Base-by-base conservation (phyloP, 2,329 filamentous ascomycete species). In the Colletotrichum australisinense region DNA sequence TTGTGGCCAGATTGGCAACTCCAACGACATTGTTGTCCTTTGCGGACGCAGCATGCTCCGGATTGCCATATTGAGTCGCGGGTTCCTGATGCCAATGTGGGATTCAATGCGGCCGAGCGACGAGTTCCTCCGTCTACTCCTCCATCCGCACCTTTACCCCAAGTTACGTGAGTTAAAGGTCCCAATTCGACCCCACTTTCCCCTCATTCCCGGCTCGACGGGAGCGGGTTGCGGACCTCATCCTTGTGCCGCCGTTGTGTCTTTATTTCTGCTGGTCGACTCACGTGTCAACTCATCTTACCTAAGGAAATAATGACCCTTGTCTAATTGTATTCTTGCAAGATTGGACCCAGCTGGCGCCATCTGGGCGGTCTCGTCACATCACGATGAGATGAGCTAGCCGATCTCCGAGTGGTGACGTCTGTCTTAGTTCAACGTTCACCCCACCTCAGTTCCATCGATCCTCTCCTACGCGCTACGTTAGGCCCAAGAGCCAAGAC, bases 1-100 rank as follows among this genome's bases (percentile, higher is more conserved):
- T 76, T 42, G 26, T 65, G 57, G n/a, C 64, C 55, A 49, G 72
- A 69, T 14, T 49, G 53, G 11, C 19, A 74, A n/a, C 3, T 9
- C 49, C 35, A 77, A 66, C 22, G 74, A 78, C 73, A 65, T 78
- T 74, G 78, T 73, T 81, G 79, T 81, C 79, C 79, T 80, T 75
- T 78, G 78, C 79, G 79, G 79, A 80, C 69, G 58, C 63, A 69
- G 62, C 72, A 67, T 55, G 64, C 74, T 80, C 79, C 79, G 79
- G 55, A 68, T 78, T 79, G 71, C 78, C 78, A 69, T 75, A 49
- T 78, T 66, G 59, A 76, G 68, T 63, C 67, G 67, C 35, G 42
- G 42, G 28, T 71, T 57, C 49, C 46, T 52, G 70, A 35, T 22
- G 30, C 59, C 42, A 57, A 46, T 49, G 42, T 59, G 32, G 26